These are phyloP conservation scores for Apiotrichum domesticum DNA, from an alignment of 1,284 basidiomycete genomes.

Conservation along the genomic window DNA sequence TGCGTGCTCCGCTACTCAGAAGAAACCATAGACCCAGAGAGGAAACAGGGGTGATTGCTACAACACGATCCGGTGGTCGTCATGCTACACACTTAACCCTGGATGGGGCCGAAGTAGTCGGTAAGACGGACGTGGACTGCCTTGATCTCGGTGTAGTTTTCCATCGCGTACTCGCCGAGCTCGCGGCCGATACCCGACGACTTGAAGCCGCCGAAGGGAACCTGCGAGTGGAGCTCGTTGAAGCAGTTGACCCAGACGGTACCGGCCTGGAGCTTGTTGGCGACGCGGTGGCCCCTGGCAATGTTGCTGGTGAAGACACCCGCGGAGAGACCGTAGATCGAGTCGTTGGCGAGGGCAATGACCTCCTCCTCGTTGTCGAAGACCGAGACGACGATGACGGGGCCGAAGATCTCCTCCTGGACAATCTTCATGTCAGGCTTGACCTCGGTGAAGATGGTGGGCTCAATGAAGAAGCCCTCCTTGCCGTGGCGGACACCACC, in stretches of 20 bases:
- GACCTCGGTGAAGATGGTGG: constrained; percentile 76
- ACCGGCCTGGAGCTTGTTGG: constrained; percentile 73
- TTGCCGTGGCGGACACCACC: constrained; percentile 70
- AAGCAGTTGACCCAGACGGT: constrained; percentile 62
- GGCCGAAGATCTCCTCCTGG: constrained; percentile 86
- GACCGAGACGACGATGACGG: constrained; percentile 51
- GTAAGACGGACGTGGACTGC: constrained; percentile 68
- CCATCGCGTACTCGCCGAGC: constrained; percentile 67
- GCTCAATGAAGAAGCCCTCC: constrained; percentile 55
- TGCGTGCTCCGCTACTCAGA: background rate
- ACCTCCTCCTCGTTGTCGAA: constrained; percentile 76
- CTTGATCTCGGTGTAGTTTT: constrained; percentile 65
- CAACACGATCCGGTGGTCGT: too few relatives aligned
- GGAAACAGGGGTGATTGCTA: background rate
- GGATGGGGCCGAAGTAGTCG: constrained; percentile 16
- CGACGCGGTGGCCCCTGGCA: constrained; percentile 64
- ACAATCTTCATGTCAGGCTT: constrained; percentile 77
- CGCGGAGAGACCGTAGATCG: constrained; percentile 76
- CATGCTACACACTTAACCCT: too few relatives aligned
- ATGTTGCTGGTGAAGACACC: constrained; percentile 79
- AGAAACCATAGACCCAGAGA: background rate
- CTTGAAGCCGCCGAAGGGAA: constrained; percentile 88
- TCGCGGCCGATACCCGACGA: constrained; percentile 13
- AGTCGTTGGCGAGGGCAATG: constrained; percentile 74
- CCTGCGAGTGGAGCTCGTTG: constrained; percentile 59